Evolutionary conservation across 129 eudicot genomes (phyloP), one percentile per base, ranked within the genome.

Genomic region (Centaurea solstitialis): DNA sequence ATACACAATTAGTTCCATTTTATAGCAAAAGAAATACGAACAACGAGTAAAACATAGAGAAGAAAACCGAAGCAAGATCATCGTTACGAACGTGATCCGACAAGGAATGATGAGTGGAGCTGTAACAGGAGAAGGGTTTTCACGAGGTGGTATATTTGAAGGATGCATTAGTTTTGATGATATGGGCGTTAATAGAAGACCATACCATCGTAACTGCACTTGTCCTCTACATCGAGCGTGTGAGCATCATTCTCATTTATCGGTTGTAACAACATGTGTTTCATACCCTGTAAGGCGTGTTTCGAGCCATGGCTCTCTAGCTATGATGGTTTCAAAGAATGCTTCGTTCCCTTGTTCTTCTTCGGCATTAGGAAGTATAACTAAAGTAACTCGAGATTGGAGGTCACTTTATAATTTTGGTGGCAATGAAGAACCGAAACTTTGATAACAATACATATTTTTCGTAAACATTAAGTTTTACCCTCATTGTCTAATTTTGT

Each of bases 201-300:
- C 97, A 4, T 91, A 91, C 69, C 97, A 91, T 57, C 83, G 86
- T 9, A 89, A 91, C 7, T 91, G 97, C 75, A 80, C 78, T n/a
- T 89, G 97, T 84, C 90, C 88, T 3, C 82, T 91, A 23, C 97
- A 91, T 79, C 83, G 83, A 12, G 23, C 24, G 39, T 26, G 71
- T 28, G 76, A 79, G 12, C 11, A 30, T 10, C 77, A 85, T 67
- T 4, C 38, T 18, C 90, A 72, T 86, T 33, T 30, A 18, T 79
- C 88, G 17, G 77, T 13, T 5, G 2, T 20, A 21, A 40, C 76
- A 21, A 40, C 76, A 26, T 61, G 3, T 15, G 85, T 91, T 17
- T 75, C 87, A 6, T 91, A 81, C 68, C 90, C 89, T 12, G n/a
- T 86, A 4, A 57, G 77, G 23, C 77, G 81, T 21, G 78, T 89